Percentiles rank a stretch among this genome's conserved stretches.
phyloP scores from a whole-genome alignment of 2,329 filamentous ascomycete species.

The Cryphonectria carpinicola region DNA sequence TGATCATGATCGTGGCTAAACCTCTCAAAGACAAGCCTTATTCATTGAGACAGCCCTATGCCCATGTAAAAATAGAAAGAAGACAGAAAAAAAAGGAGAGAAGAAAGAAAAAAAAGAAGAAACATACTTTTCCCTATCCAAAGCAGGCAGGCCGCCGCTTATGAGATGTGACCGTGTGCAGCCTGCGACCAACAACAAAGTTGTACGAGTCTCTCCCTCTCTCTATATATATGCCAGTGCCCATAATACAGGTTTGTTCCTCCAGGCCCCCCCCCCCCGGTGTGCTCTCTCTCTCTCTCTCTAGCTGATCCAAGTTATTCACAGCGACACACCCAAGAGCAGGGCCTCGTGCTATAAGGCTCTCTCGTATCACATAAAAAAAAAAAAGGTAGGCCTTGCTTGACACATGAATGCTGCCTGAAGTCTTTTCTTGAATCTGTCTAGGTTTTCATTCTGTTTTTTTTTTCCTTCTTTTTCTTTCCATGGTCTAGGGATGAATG shows the following conservation, averaged over 20 bases:
- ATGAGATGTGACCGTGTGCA: not conserved
- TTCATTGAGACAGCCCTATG: not conserved
- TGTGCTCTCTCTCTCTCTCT: not conserved
- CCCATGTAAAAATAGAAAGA: not conserved
- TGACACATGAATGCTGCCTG: not conserved
- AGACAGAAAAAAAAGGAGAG: no score
- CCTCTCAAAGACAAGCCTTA: not conserved
- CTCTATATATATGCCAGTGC: not conserved
- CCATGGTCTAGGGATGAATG: not conserved
- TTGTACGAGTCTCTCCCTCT: not conserved
- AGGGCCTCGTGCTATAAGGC: not conserved
- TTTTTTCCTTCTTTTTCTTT: no score
- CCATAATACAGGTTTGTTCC: conserved; percentile 6
- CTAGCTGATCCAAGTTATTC: not conserved
- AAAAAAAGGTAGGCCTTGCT: not conserved
- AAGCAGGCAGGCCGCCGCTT: not conserved
- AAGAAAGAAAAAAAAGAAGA: not conserved
- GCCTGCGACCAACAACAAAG: not conserved
- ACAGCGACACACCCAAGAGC: not conserved
- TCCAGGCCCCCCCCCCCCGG: not conserved
- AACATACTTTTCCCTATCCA: not conserved
- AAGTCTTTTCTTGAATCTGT: not conserved
- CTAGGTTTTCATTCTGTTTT: not conserved
- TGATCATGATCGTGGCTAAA: not conserved
- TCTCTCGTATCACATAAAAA: not conserved